Percentiles rank a stretch among this genome's conserved stretches.
phyloP scores from a whole-genome alignment of 116 monocot species.

The Papilionanthe hybrid region DNA sequence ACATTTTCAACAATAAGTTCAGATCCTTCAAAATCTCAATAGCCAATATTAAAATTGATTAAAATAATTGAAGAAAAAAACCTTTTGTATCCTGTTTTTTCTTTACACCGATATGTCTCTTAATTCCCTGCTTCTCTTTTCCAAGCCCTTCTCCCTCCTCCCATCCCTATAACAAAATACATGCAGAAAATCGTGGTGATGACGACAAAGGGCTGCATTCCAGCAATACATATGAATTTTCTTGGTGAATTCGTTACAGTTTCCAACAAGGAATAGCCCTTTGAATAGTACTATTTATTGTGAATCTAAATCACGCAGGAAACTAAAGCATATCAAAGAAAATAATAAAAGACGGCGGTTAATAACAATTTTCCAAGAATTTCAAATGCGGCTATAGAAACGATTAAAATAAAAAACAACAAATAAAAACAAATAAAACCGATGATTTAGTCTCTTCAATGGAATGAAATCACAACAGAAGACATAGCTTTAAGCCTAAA shows the following conservation, averaged over 20 bases:
- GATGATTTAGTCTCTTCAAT: not conserved
- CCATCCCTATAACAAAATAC: slow-evolving; percentile 64
- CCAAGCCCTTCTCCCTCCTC: slow-evolving; percentile 99
- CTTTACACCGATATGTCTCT: slow-evolving; percentile 87
- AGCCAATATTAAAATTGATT: not conserved
- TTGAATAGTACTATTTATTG: no score
- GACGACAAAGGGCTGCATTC: not conserved
- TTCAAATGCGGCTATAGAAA: not conserved
- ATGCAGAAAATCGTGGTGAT: not conserved
- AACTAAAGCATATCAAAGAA: not conserved
- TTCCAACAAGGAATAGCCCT: not conserved
- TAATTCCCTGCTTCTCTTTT: slow-evolving; percentile 97
- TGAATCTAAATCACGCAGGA: not conserved
- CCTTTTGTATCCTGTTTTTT: slow-evolving; percentile 96
- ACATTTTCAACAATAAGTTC: not conserved
- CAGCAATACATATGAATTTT: not conserved
- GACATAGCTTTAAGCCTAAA: not conserved
- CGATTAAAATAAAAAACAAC: not conserved
- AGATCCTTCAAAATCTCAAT: not conserved
- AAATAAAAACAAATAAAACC: not conserved
- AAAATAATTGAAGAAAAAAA: slow-evolving; percentile 2
- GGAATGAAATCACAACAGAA: not conserved
- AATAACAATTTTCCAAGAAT: not conserved
- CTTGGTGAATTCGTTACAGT: not conserved
- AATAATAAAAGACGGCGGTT: not conserved